phyloP scores from a whole-genome alignment of 2,329 filamentous ascomycete genomes.

The Amauroascus niger region DNA sequence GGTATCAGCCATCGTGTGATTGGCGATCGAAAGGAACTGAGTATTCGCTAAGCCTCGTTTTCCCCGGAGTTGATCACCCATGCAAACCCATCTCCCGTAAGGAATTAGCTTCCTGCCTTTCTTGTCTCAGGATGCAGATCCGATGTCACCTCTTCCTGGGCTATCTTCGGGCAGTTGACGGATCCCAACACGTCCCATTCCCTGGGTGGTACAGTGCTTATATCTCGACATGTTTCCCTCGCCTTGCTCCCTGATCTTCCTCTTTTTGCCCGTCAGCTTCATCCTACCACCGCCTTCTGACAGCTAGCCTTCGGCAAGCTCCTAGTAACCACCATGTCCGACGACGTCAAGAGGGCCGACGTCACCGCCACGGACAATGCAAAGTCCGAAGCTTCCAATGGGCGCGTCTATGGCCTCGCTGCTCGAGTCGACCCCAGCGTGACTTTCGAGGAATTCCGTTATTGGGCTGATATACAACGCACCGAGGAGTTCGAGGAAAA shows the following conservation, averaged over 20 bases:
- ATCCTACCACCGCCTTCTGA: background rate
- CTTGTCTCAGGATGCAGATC: background rate
- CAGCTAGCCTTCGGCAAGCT: background rate
- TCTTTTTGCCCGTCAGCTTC: background rate
- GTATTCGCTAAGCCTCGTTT: background rate
- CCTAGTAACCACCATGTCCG: background rate
- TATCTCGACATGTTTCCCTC: background rate
- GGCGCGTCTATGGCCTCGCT: conserved; percentile 20
- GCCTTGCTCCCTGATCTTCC: background rate
- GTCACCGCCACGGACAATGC: background rate
- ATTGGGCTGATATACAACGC: conserved; percentile 21
- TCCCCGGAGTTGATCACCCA: background rate
- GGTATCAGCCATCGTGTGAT: background rate
- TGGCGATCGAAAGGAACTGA: background rate
- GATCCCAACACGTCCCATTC: background rate
- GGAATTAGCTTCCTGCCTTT: background rate
- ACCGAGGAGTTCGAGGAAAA: conserved; percentile 19
- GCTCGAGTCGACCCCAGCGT: conserved; percentile 22
- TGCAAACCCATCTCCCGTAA: background rate
- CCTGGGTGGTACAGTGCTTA: background rate
- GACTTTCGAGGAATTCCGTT: conserved; percentile 20
- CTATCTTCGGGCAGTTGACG: background rate
- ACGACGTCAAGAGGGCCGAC: background rate
- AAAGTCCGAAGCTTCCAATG: background rate
- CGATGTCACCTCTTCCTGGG: background rate